A percentile compares a stretch with the other conserved stretches of the same genome.
These are phyloP conservation scores for Epicoccum nigrum DNA, from an alignment of 2,329 filamentous ascomycete genomes.

Conservation along the genomic window DNA sequence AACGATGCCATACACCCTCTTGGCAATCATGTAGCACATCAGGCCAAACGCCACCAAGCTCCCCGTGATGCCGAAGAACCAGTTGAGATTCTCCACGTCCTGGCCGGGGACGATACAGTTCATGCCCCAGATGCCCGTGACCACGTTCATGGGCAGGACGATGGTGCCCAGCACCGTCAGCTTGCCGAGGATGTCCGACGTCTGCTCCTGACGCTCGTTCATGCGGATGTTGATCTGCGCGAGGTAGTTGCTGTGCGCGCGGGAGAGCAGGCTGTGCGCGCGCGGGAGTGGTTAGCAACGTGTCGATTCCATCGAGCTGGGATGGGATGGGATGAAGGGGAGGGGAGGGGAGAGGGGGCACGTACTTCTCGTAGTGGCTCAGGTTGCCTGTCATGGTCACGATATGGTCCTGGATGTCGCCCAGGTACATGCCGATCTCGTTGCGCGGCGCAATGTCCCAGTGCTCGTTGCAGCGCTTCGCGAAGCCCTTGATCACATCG, in stretches of 20 bases:
- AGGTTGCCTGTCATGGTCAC: slow-evolving; percentile 98
- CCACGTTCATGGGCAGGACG: slow-evolving; percentile 97
- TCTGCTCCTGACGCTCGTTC: slow-evolving; percentile 97
- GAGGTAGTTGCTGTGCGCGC: slow-evolving; percentile 96
- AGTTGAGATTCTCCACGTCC: slow-evolving; percentile 70
- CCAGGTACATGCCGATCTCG: slow-evolving; percentile 96
- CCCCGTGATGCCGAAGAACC: slow-evolving; percentile 67
- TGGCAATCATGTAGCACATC: slow-evolving; percentile 79
- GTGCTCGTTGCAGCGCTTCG: slow-evolving; percentile 96
- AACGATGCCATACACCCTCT: slow-evolving; percentile 61
- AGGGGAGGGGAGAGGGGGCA: slow-evolving; percentile 18
- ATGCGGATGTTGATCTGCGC: slow-evolving; percentile 98
- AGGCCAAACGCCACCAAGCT: slow-evolving; percentile 80
- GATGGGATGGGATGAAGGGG: no score
- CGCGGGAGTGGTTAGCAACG: slow-evolving; percentile 25
- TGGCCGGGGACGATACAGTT: slow-evolving; percentile 91
- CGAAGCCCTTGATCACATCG: slow-evolving; percentile 98
- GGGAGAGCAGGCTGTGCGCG: slow-evolving; percentile 73
- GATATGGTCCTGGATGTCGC: slow-evolving; percentile 98
- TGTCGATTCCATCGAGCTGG: neutral
- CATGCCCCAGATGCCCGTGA: slow-evolving; percentile 98
- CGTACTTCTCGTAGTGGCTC: slow-evolving; percentile 93
- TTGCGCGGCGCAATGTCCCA: slow-evolving; percentile 95
- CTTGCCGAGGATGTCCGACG: slow-evolving; percentile 91
- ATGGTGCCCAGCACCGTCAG: slow-evolving; percentile 96